phyloP scores from a whole-genome alignment of 257 asterid genomes.

The Anisodus acutangulus region DNA sequence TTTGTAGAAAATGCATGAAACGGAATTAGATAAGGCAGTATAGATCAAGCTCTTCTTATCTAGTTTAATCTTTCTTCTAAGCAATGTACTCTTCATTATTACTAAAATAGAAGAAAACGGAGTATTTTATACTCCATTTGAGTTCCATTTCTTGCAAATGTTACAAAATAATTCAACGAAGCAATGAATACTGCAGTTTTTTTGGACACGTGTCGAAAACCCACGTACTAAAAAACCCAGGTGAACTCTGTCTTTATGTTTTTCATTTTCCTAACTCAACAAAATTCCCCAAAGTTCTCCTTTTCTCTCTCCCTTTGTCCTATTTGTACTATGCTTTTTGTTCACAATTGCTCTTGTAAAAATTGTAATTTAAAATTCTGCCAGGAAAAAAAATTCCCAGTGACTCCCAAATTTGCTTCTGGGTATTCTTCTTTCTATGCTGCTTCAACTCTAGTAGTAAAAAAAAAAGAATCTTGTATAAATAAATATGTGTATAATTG shows the following conservation, averaged over 20 bases:
- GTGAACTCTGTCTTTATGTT: constrained; percentile 37
- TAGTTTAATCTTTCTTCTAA: background rate
- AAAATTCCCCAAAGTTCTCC: background rate
- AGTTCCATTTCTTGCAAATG: too few species aligned
- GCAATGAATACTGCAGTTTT: background rate
- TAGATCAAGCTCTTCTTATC: background rate
- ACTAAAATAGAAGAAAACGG: too few species aligned
- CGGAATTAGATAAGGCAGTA: background rate
- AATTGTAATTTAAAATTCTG: background rate
- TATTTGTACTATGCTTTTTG: background rate
- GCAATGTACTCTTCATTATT: background rate
- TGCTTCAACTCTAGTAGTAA: constrained; percentile 1
- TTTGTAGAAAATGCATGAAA: background rate
- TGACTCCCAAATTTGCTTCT: background rate
- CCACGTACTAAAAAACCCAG: constrained; percentile 30
- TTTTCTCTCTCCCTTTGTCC: background rate
- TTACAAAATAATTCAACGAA: background rate
- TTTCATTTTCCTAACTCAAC: constrained; percentile 45
- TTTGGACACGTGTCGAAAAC: constrained; percentile 43
- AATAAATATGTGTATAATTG: too few species aligned
- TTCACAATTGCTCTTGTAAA: background rate
- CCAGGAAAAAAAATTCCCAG: background rate
- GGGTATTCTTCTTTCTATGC: background rate
- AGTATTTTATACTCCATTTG: too few species aligned
- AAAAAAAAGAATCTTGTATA: background rate